Percentiles rank a stretch among this genome's conserved stretches.
Evolutionary conservation across 768 basidiomycete species (phyloP).

Genomic region (Collybia sp.): DNA sequence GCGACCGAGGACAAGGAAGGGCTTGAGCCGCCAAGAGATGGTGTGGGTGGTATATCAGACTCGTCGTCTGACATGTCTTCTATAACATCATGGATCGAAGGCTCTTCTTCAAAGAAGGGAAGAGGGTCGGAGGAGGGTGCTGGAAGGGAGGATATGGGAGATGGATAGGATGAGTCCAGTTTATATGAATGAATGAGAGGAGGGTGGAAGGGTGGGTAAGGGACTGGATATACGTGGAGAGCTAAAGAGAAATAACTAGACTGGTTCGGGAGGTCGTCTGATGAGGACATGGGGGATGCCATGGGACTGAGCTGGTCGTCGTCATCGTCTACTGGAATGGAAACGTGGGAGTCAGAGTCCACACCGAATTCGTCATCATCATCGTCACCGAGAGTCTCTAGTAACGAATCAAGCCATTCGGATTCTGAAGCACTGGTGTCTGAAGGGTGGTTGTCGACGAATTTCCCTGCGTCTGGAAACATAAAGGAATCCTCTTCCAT

Average conservation of each 20-base stretch:
- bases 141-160: constrained; percentile 41
- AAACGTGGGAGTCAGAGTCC: constrained; percentile 39
- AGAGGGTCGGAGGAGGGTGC: constrained; percentile 49
- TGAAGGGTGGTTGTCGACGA: constrained; percentile 32
- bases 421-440: constrained; percentile 55
- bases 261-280: constrained; percentile 64
- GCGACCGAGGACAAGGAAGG: constrained; percentile 48
- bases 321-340: constrained; percentile 54
- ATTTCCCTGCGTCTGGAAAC: constrained; percentile 72
- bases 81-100: constrained; percentile 74
- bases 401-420: constrained; percentile 77
- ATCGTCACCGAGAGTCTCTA: constrained; percentile 71
- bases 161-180: constrained; percentile 41
- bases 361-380: constrained; percentile 53
- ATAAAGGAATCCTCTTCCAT: constrained; percentile 60
- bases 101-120: constrained; percentile 69
- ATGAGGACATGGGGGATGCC: constrained; percentile 70
- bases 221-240: constrained; percentile 49
- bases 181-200: constrained; percentile 51
- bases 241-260: constrained; percentile 40
- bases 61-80: constrained; percentile 86
- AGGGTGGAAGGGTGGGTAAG: constrained; percentile 59
- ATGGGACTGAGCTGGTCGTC: constrained; percentile 63
- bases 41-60: constrained; percentile 65
- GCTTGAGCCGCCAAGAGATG: constrained; percentile 53